Conservation (phyloP, 305 asterid genomes). For the Fraxinus albicans region DNA sequence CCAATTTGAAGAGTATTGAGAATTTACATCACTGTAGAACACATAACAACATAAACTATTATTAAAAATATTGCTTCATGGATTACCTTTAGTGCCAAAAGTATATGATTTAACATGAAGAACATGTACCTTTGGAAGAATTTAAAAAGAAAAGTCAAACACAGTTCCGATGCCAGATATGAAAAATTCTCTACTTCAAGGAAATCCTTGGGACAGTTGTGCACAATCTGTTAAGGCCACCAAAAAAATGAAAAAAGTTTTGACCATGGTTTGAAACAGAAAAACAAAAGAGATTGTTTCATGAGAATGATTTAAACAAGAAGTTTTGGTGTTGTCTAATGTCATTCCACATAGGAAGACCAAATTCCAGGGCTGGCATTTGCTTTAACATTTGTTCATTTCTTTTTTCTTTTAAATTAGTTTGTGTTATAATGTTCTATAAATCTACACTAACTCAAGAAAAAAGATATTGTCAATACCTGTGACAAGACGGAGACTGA, state of each 20-base stretch:
- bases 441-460: conserved; percentile 20
- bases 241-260: conserved; percentile 33
- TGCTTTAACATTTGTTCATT: conserved; percentile 18
- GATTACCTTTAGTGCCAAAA: conserved; percentile 4
- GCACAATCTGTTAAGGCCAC: conserved; percentile 68
- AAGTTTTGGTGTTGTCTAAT: neutral
- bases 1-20: conserved; percentile 50
- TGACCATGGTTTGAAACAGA: conserved; percentile 11
- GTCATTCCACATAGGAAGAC: conserved; percentile 1
- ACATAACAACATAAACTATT: conserved; percentile 29
- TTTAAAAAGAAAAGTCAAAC: conserved; percentile 67
- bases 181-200: conserved; percentile 58
- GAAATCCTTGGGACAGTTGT: conserved; percentile 78
- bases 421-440: conserved; percentile 16
- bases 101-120: conserved; percentile 13
- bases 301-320: neutral
- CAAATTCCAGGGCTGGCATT: conserved; percentile 18
- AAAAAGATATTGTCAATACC: conserved; percentile 41
- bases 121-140: conserved; percentile 54
- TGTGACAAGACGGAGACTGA: conserved; percentile 62
- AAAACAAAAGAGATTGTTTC: neutral
- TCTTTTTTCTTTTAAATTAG: conserved; percentile 4
- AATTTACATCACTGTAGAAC: conserved; percentile 45
- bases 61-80: conserved; percentile 28
- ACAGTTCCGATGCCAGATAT: conserved; percentile 71